These are phyloP conservation scores for Neopestalotiopsis clavispora DNA, from an alignment of 2,329 filamentous ascomycete species.

Conservation along the genomic window DNA sequence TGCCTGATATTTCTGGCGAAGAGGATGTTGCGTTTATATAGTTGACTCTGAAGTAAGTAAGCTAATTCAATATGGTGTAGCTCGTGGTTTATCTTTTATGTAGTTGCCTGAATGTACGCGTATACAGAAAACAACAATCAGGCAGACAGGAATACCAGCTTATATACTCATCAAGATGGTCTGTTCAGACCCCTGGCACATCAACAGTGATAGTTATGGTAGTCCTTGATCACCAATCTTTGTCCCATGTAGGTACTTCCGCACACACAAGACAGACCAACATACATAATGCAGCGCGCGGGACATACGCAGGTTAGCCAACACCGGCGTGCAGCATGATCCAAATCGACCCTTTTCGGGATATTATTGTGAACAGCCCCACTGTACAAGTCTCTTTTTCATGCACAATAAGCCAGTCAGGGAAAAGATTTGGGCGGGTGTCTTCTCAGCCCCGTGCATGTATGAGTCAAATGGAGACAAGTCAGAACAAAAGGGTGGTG, in stretches of 20 bases:
- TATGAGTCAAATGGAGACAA: not conserved
- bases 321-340: not conserved
- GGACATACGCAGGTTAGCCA: not conserved
- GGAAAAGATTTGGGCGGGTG: not conserved
- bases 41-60: not conserved
- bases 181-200: not conserved
- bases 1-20: slow-evolving; percentile 4
- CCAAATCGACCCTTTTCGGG: not conserved
- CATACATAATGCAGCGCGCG: not conserved
- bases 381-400: not conserved
- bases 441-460: not conserved
- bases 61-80: not conserved
- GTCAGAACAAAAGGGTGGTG: not conserved
- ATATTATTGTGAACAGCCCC: not conserved
- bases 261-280: not conserved
- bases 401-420: not conserved
- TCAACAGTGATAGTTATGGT: slow-evolving; percentile 31
- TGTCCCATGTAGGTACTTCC: not conserved
- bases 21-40: not conserved
- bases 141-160: slow-evolving; percentile 4
- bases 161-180: slow-evolving; percentile 7
- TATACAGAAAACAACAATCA: not conserved
- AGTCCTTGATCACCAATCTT: not conserved
- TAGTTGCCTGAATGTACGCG: slow-evolving; percentile 7
- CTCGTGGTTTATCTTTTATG: not conserved